These are phyloP conservation scores for Rutidosis leptorrhynchoides DNA, from an alignment of 129 eudicot species.

Conservation along the genomic window DNA sequence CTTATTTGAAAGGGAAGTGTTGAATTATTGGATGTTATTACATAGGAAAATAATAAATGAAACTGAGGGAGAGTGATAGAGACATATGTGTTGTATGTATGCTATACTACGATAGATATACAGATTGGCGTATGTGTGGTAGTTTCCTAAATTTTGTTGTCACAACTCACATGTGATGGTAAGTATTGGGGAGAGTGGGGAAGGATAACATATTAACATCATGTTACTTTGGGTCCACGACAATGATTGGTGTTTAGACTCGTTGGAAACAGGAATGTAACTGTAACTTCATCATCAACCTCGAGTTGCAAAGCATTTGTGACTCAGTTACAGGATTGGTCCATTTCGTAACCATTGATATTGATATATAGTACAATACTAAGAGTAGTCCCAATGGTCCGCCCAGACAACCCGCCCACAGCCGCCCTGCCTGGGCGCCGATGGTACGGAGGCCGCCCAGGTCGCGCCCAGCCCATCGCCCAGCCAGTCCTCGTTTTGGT, in stretches of 20 bases:
- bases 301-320: conserved; percentile 4
- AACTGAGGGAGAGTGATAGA: background rate
- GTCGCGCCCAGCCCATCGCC: no score
- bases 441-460: no score
- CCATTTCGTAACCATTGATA: background rate
- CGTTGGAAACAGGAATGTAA: background rate
- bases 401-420: no score
- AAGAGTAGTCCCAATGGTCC: no score
- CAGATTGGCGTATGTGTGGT: background rate
- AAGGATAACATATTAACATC: conserved; percentile 32
- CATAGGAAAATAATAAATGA: conserved; percentile 11
- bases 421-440: no score
- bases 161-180: conserved; percentile 23
- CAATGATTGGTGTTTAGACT: conserved; percentile 28
- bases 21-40: background rate
- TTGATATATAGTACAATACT: no score
- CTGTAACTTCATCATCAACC: background rate
- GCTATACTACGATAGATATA: background rate
- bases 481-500: no score
- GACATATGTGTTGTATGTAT: conserved; percentile 6
- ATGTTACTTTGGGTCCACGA: conserved; percentile 5
- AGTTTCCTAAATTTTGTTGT: conserved; percentile 11
- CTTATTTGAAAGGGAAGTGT: background rate
- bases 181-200: conserved; percentile 22
- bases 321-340: conserved; percentile 12